phyloP scores from a whole-genome alignment of 2,329 filamentous ascomycete genomes.

The Pleurostoma richardsiae region DNA sequence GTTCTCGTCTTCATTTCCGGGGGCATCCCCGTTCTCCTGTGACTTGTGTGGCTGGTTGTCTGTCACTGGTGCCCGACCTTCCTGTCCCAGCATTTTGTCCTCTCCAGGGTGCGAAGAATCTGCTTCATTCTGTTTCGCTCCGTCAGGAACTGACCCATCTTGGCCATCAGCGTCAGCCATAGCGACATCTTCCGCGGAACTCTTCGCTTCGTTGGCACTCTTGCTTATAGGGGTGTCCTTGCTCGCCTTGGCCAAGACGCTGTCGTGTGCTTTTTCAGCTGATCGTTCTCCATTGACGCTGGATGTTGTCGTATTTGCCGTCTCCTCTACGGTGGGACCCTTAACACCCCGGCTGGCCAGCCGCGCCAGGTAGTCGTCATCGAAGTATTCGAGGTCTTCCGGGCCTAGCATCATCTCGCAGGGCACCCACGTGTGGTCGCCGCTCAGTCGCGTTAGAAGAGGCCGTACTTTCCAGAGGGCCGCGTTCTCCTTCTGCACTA shows the following conservation, averaged over 20 bases:
- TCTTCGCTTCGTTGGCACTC: not conserved
- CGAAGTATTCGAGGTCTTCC: constrained; percentile 51
- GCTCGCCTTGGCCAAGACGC: not conserved
- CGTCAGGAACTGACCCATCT: not conserved
- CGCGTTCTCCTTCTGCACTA: constrained; percentile 70
- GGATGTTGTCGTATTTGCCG: constrained; percentile 1
- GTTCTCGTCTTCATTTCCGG: not conserved
- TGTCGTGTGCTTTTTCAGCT: not conserved
- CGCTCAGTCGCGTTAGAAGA: constrained; percentile 66
- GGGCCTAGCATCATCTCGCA: constrained; percentile 53
- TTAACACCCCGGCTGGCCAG: constrained; percentile 17
- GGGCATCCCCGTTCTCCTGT: not conserved
- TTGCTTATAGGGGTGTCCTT: not conserved
- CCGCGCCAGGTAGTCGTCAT: constrained; percentile 37
- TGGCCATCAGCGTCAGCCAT: constrained; percentile 2
- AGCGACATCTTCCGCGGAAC: constrained; percentile 2
- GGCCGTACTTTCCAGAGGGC: constrained; percentile 71
- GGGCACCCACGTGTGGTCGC: constrained; percentile 66
- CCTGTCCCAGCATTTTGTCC: too few species aligned
- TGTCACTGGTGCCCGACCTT: not conserved
- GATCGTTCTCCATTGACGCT: constrained; percentile 1
- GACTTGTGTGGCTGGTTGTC: constrained; percentile 6
- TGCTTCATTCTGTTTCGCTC: not conserved
- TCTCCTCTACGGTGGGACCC: constrained; percentile 1
- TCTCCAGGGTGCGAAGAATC: too few species aligned